Evolutionary conservation across 768 basidiomycete genomes (phyloP).

Genomic region (Coprinopsis sp.): DNA sequence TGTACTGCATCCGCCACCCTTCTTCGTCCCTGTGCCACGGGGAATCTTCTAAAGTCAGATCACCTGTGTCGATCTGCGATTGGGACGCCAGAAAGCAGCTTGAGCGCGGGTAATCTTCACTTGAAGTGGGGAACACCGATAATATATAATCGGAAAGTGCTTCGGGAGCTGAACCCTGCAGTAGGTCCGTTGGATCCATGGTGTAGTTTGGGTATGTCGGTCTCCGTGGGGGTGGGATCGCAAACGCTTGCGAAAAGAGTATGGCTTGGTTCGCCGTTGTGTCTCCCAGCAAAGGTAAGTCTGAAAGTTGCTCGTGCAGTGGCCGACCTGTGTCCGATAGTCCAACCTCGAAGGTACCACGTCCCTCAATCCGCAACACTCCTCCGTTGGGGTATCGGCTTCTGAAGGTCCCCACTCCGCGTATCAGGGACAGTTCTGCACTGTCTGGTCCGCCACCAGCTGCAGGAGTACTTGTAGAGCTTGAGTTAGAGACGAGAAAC

Average conservation of each 20-base stretch:
- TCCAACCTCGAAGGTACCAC: conserved; percentile 52
- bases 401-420: conserved; percentile 10
- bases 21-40: conserved; percentile 52
- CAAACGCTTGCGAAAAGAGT: conserved; percentile 61
- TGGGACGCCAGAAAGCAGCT: conserved; percentile 51
- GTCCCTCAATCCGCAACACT: conserved; percentile 42
- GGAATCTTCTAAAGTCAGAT: conserved; percentile 38
- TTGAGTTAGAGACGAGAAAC: conserved; percentile 57
- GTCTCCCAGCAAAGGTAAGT: conserved; percentile 62
- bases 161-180: conserved; percentile 38
- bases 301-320: conserved; percentile 39
- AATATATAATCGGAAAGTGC: conserved; percentile 48
- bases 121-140: conserved; percentile 48
- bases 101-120: conserved; percentile 44
- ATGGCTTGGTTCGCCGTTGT: conserved; percentile 70
- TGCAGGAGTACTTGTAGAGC: conserved; percentile 32
- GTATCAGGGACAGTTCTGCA: conserved; percentile 37
- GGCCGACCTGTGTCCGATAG: conserved; percentile 46
- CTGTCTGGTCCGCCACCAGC: conserved; percentile 34
- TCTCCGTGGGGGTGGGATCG: conserved; percentile 19
- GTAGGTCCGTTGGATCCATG: conserved; percentile 53
- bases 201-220: conserved; percentile 76
- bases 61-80: conserved; percentile 22
- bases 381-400: conserved; percentile 40
- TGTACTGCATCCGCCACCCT: conserved; percentile 70